Base-by-base conservation (phyloP, 768 basidiomycete genomes). In the Boletus rubroflammeus region DNA sequence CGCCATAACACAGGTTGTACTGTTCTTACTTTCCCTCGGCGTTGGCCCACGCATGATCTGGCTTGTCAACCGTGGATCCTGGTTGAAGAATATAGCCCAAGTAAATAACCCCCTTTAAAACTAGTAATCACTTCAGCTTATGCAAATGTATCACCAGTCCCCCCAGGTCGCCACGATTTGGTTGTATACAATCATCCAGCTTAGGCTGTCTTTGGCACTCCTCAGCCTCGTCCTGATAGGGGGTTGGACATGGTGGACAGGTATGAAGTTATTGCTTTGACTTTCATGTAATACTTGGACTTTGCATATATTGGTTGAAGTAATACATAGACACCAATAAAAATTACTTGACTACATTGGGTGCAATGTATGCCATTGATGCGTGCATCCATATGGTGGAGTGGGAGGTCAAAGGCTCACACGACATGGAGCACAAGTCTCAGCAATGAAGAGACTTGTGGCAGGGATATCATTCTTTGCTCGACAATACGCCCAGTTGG, bases 161-260 rank as follows among this genome's bases (percentile, higher is more conserved):
- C 90, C 91, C 13, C 88, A 91, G 11, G 71, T 92, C 51, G 84
- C 84, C 3, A 90, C 90, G 0, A 64, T 87, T 6, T 93, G 91
- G 90, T 74, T 91, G 9, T 93, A 88, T 61, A 76, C 81, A 3
- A 74, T 91, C 46, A 73, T 90, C 13, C 86, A 90, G 58, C 76
- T 91, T 26, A 81, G 86, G 52, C 70, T 93, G 25, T 75, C 75
- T 3, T 80, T 82, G 19, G 84, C 89, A 6, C 72, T 83, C 4
- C 53, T 83, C 28, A 83, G 80, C 57, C 74, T 93, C 14, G 52
- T 67, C 2, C 54, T 77, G 14, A 80, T 88, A 35, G 81, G 76
- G 6, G 63, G 61, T 42, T 91, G 81, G 72, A 72, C 81, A 8
- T 82, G 84, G 83, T 88, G 78, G 78, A 78, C 81, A 44, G 79